Conservation (phyloP, 2,329 filamentous ascomycete genomes). For the Juglanconis sp. region DNA sequence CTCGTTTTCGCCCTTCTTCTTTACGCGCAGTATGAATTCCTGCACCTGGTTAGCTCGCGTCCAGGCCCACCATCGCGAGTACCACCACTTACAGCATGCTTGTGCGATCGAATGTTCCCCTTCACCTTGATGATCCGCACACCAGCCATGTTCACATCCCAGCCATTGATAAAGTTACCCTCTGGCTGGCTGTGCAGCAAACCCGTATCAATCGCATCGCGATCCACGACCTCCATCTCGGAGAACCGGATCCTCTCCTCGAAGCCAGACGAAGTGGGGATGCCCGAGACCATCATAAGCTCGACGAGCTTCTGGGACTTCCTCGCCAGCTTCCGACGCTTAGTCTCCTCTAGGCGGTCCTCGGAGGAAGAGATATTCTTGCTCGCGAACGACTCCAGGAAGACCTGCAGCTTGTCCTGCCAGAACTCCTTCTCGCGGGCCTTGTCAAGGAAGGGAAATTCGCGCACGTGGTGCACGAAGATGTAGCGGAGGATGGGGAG, state of each 20-base stretch:
- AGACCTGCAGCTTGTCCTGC: slow-evolving; percentile 97
- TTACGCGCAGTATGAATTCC: slow-evolving; percentile 89
- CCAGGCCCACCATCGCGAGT: background rate
- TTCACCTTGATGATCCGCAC: slow-evolving; percentile 79
- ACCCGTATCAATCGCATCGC: slow-evolving; percentile 86
- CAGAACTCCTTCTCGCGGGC: slow-evolving; percentile 98
- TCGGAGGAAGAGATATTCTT: slow-evolving; percentile 97
- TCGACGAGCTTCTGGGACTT: slow-evolving; percentile 96
- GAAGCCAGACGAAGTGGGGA: slow-evolving; percentile 92
- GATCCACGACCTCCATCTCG: slow-evolving; percentile 94
- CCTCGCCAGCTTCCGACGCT: slow-evolving; percentile 82
- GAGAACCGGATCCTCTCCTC: slow-evolving; percentile 96
- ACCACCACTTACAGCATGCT: slow-evolving; percentile 72
- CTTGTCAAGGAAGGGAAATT: slow-evolving; percentile 96
- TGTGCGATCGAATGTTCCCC: slow-evolving; percentile 83
- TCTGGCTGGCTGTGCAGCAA: slow-evolving; percentile 84
- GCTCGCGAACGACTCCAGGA: slow-evolving; percentile 93
- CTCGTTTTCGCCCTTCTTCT: slow-evolving; percentile 71
- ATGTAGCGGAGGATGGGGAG: slow-evolving; percentile 92
- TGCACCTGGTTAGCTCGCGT: slow-evolving; percentile 29
- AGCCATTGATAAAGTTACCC: slow-evolving; percentile 88
- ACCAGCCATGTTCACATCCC: slow-evolving; percentile 93
- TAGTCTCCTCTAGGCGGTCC: slow-evolving; percentile 93
- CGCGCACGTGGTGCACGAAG: slow-evolving; percentile 95
- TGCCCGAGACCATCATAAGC: slow-evolving; percentile 98